phyloP scores from a whole-genome alignment of 2,329 filamentous ascomycete genomes.

The Aspergillus aculeatus region DNA sequence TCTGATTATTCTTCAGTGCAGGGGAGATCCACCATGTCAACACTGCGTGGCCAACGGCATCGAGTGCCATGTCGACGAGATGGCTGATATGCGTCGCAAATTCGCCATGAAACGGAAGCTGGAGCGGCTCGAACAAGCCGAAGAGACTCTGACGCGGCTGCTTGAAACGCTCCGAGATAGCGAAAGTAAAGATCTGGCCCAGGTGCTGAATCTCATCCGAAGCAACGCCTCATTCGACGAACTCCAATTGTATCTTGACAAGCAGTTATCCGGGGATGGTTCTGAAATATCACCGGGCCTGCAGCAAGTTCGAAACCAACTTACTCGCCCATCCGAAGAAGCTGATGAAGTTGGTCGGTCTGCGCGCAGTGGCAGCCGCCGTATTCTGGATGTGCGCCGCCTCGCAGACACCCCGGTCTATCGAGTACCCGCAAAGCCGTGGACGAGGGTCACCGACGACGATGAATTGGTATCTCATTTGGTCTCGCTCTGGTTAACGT shows the following conservation, averaged over 20 bases:
- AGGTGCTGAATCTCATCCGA: slow-evolving; percentile 28
- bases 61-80: slow-evolving; percentile 27
- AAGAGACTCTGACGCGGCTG: slow-evolving; percentile 18
- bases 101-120: slow-evolving; percentile 25
- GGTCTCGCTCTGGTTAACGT: slow-evolving; percentile 35
- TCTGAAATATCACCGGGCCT: slow-evolving; percentile 17
- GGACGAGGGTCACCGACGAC: slow-evolving; percentile 35
- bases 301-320: slow-evolving; percentile 15
- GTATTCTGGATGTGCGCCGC: slow-evolving; percentile 25
- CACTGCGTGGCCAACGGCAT: slow-evolving; percentile 28
- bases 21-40: slow-evolving; percentile 29
- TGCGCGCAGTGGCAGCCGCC: slow-evolving; percentile 6
- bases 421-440: slow-evolving; percentile 30
- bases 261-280: slow-evolving; percentile 15
- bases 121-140: slow-evolving; percentile 19
- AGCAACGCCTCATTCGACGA: slow-evolving; percentile 26
- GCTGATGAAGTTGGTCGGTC: neutral
- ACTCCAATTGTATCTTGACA: slow-evolving; percentile 20
- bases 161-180: slow-evolving; percentile 22
- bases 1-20: slow-evolving; percentile 19
- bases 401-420: slow-evolving; percentile 27
- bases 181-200: slow-evolving; percentile 17
- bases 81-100: slow-evolving; percentile 30
- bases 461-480: slow-evolving; percentile 34
- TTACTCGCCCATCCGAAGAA: slow-evolving; percentile 12